Evolutionary conservation across 495 filamentous ascomycete genomes (phyloP).

Genomic region (Tuber aestivum): DNA sequence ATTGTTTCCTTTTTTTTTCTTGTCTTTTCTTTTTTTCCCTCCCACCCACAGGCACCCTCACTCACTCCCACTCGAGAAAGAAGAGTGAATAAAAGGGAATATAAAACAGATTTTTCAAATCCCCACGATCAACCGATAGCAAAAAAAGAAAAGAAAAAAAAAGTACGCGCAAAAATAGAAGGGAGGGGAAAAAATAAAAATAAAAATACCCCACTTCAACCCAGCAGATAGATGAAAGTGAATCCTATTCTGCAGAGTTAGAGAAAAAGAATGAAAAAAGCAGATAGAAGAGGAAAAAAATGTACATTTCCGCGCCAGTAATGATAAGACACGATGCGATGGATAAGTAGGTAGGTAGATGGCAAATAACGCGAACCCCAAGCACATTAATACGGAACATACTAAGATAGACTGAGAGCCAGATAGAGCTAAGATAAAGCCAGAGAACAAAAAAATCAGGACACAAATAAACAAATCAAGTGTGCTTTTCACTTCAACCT

Average conservation of each 20-base stretch:
- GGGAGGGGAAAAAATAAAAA: not conserved
- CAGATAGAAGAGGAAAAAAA: not conserved
- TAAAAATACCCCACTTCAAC: not conserved
- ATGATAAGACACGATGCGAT: not conserved
- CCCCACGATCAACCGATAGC: not conserved
- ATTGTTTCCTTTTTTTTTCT: not conserved
- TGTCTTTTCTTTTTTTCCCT: not conserved
- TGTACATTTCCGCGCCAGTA: not conserved
- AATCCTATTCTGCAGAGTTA: not conserved
- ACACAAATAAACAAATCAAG: not conserved
- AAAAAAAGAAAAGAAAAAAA: not conserved
- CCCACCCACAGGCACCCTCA: not conserved
- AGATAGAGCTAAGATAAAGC: not conserved
- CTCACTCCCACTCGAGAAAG: not conserved
- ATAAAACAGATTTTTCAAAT: constrained; percentile 1
- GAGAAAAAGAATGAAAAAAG: not conserved
- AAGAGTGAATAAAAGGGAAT: not conserved
- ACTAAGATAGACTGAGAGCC: not conserved
- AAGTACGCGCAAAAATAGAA: not conserved
- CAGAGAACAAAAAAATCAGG: not conserved
- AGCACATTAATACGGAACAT: not conserved
- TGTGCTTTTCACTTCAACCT: constrained; percentile 31
- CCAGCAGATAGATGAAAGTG: not conserved
- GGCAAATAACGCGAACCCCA: not conserved
- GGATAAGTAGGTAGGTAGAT: not conserved